Evolutionary conservation across 2,329 filamentous ascomycete genomes (phyloP).

Genomic region (Fusarium gaditjirri): DNA sequence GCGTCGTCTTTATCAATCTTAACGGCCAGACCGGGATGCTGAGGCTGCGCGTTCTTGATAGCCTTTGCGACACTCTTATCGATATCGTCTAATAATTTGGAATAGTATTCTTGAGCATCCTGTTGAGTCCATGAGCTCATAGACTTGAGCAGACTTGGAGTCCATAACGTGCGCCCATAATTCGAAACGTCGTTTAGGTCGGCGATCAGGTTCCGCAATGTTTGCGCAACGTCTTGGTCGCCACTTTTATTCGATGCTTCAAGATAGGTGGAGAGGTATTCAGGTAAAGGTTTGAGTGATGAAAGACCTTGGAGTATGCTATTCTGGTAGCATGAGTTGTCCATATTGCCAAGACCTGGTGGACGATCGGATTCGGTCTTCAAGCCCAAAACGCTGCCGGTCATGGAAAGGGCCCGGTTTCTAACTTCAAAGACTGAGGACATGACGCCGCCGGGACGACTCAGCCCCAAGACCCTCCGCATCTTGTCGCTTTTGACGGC

Average conservation of each 20-base stretch:
- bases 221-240: constrained; percentile 54
- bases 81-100: constrained; percentile 85
- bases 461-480: constrained; percentile 70
- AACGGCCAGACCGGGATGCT: constrained; percentile 53
- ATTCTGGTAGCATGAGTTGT: constrained; percentile 98
- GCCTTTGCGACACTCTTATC: constrained; percentile 77
- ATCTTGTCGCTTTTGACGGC: constrained; percentile 73
- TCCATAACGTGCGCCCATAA: constrained; percentile 83
- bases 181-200: constrained; percentile 76
- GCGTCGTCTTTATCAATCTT: constrained; percentile 55
- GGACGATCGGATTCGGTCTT: constrained; percentile 59
- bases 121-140: constrained; percentile 98
- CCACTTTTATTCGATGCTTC: constrained; percentile 42
- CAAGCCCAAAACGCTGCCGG: constrained; percentile 54
- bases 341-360: constrained; percentile 85
- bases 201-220: constrained; percentile 73
- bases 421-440: constrained; percentile 68
- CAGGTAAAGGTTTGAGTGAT: constrained; percentile 75
- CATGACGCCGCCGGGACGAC: constrained; percentile 63
- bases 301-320: constrained; percentile 89
- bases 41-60: constrained; percentile 43
- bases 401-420: constrained; percentile 65
- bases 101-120: constrained; percentile 97
- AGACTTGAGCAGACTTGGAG: constrained; percentile 81
- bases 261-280: constrained; percentile 68